Conservation (phyloP, 1,284 basidiomycete species). For the Ceratobasidium papillatum region DNA sequence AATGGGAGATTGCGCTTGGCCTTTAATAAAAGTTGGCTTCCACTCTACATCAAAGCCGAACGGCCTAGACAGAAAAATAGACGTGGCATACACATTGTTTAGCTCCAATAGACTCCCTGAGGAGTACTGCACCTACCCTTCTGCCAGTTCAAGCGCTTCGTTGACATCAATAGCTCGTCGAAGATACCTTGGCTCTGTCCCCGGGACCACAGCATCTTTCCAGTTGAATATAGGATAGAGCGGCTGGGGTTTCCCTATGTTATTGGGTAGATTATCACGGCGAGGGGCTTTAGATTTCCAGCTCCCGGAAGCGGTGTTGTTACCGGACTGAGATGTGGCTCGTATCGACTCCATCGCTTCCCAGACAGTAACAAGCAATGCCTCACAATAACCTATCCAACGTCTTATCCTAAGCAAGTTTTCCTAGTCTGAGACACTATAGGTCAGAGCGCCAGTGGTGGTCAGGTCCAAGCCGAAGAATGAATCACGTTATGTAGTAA, state of each 20-base stretch:
- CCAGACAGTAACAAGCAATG: neutral
- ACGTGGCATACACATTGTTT: neutral
- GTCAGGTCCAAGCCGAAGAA: neutral
- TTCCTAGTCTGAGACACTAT: neutral
- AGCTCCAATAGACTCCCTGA: neutral
- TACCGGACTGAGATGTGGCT: neutral
- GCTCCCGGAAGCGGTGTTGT: neutral
- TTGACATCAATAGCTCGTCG: neutral
- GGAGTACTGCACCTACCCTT: neutral
- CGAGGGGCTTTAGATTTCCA: neutral
- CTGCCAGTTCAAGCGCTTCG: slow-evolving; percentile 4
- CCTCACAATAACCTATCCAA: no score
- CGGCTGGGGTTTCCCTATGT: neutral
- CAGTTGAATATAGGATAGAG: slow-evolving; percentile 6
- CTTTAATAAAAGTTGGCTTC: slow-evolving; percentile 19
- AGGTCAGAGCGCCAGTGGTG: neutral
- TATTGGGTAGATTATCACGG: neutral
- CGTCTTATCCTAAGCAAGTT: no score
- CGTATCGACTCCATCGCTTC: neutral
- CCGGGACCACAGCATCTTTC: slow-evolving; percentile 8
- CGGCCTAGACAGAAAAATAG: slow-evolving; percentile 4
- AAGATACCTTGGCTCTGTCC: slow-evolving; percentile 8
- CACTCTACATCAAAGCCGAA: slow-evolving; percentile 36
- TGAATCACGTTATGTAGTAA: no score
- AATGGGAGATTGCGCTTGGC: neutral